Conservation (phyloP, 306 rosid species). For the Rubus parviflorus region DNA sequence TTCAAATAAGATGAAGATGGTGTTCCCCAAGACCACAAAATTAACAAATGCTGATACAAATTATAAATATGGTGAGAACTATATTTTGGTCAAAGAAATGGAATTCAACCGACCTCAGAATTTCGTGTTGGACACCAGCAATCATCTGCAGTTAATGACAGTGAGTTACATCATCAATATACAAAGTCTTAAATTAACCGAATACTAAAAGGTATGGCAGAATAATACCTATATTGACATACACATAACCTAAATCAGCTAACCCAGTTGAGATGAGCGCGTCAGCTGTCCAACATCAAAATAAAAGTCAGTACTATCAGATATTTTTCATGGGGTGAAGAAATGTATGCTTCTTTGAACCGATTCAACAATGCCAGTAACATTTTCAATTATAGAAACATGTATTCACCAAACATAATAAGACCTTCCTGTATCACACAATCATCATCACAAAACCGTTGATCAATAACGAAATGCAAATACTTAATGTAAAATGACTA, state of each 20-base stretch:
- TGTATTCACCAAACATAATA: neutral
- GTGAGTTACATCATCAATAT: constrained; percentile 18
- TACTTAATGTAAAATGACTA: neutral
- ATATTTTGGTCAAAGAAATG: constrained; percentile 10
- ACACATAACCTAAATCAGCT: constrained; percentile 82
- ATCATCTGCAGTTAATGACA: constrained; percentile 67
- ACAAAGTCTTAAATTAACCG: constrained; percentile 9
- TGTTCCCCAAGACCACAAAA: constrained; percentile 17
- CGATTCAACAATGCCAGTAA: neutral
- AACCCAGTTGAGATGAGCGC: constrained; percentile 83
- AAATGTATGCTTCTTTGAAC: constrained; percentile 4
- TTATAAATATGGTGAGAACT: neutral
- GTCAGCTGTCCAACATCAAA: constrained; percentile 69
- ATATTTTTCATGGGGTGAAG: constrained; percentile 6
- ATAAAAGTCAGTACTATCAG: constrained; percentile 26
- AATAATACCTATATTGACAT: constrained; percentile 78
- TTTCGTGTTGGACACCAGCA: constrained; percentile 76
- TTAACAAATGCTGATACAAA: neutral
- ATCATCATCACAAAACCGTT: neutral
- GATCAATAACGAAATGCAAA: constrained; percentile 14
- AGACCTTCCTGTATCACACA: neutral
- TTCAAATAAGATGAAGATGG: neutral
- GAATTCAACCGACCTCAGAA: constrained; percentile 51
- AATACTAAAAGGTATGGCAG: constrained; percentile 13
- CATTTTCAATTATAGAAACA: neutral